Evolutionary conservation across 139 green algal genomes (phyloP), one percentile per base, ranked within the genome.

Genomic region (Chlorella sp.): DNA sequence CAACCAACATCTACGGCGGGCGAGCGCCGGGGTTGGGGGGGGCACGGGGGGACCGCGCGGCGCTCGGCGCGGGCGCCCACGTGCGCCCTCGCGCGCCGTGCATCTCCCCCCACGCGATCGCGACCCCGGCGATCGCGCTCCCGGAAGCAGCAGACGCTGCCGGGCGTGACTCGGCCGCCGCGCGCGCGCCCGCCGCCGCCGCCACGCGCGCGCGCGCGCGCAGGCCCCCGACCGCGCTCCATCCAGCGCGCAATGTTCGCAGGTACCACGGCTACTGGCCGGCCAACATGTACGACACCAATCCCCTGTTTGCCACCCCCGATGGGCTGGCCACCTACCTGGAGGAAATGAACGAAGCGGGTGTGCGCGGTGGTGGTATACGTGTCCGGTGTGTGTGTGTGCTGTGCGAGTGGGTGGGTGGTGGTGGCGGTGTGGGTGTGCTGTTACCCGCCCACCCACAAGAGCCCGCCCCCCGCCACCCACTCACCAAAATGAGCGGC

Each of bases 191-290:
- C 12, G 5, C 50, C 29, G 50, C 11, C 8, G 5, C 9, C 50
- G 29, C 51, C 29, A 14, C 29, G 51, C 51, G 25, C 29, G 29
- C 25, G 51, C 51, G 51, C 25, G 51, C 31, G 21, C 29, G 51
- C 48, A 29, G 4, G 48, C 48, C 25, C 25, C 48, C 3, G 19
- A 56, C 48, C 9, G 48, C 48, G 7, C 48, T 56, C 33, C 33
- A 2, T 29, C 21, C 9, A 2, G 15, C n/a, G 6, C 55, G 19
- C 59, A 3, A 23, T 33, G 15, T 33, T 7, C 36, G 3, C 60
- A 67, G 71, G 15, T 77, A 74, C 40, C 67, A 74, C 38, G 67
- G 67, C 19, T 74, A 71, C 9, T 77, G 71, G 71, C 71, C 71
- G 0, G 42, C 50, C 14, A 53, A 77, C 48, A 17, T 77, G 0